Evolutionary conservation across 2,329 filamentous ascomycete genomes (phyloP).

Genomic region (Xylaria sp.): DNA sequence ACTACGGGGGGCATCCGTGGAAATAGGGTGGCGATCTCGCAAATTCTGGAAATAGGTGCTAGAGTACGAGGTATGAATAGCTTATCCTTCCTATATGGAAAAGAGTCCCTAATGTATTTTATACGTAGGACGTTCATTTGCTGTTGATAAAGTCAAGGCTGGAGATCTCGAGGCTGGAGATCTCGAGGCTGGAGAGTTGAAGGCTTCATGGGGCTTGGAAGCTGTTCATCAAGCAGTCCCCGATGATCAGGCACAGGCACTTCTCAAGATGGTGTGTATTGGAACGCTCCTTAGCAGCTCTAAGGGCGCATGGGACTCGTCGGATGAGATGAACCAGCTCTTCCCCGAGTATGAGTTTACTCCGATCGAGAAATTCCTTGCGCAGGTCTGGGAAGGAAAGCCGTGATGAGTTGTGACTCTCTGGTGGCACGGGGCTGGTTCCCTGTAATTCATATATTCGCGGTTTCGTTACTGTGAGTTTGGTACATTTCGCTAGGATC

Average conservation of each 20-base stretch:
- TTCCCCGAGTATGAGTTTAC: constrained; percentile 34
- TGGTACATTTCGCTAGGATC: neutral
- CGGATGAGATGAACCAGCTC: constrained; percentile 36
- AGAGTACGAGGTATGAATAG: constrained; percentile 54
- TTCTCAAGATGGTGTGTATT: constrained; percentile 54
- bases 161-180: constrained; percentile 60
- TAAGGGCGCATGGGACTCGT: constrained; percentile 50
- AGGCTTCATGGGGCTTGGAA: constrained; percentile 55
- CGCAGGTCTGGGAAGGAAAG: constrained; percentile 49
- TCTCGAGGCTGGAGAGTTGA: constrained; percentile 56
- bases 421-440: neutral
- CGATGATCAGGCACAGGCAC: constrained; percentile 49
- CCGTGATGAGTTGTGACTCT: constrained; percentile 40
- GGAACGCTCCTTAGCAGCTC: constrained; percentile 56
- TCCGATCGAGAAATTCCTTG: constrained; percentile 28
- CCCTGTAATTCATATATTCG: neutral
- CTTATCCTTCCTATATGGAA: neutral
- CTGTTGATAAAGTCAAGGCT: constrained; percentile 57
- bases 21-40: constrained; percentile 49
- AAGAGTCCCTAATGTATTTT: neutral
- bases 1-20: constrained; percentile 55
- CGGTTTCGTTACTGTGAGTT: neutral
- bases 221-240: constrained; percentile 49
- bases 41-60: constrained; percentile 55
- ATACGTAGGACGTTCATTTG: constrained; percentile 51